Percentiles rank a stretch among this genome's conserved stretches.
Evolutionary conservation across 345 rosid genomes (phyloP).

Genomic region (Laguncularia racemosa): DNA sequence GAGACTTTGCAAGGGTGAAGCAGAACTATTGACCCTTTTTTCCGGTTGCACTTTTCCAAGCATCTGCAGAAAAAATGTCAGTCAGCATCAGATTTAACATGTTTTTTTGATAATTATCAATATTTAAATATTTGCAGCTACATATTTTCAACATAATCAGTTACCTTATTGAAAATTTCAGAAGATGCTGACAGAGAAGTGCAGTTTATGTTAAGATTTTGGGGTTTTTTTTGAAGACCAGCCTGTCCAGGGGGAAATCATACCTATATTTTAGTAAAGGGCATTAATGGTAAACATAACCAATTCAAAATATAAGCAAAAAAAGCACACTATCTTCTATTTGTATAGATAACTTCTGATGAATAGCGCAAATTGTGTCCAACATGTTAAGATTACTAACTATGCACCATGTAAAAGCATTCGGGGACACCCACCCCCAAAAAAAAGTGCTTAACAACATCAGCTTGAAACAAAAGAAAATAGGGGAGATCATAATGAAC

Average conservation of each 20-base stretch:
- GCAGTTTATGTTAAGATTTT: slow-evolving; percentile 61
- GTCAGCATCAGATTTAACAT: too few relatives aligned
- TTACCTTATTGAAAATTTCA: slow-evolving; percentile 78
- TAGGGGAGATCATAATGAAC: too few relatives aligned
- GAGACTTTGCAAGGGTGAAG: slow-evolving; percentile 53
- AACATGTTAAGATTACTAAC: neutral
- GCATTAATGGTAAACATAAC: too few relatives aligned
- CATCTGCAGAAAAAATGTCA: slow-evolving; percentile 50
- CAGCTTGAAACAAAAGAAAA: too few relatives aligned
- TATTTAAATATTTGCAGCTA: neutral
- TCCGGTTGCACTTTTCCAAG: slow-evolving; percentile 28
- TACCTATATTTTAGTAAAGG: neutral
- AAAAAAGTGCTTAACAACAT: neutral
- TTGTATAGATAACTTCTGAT: too few relatives aligned
- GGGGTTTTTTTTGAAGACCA: slow-evolving; percentile 39
- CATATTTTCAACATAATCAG: too few relatives aligned
- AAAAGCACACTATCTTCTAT: too few relatives aligned
- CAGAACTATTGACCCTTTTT: slow-evolving; percentile 28
- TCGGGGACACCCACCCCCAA: neutral
- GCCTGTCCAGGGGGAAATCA: slow-evolving; percentile 23
- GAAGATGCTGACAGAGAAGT: slow-evolving; percentile 58
- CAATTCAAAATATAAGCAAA: too few relatives aligned
- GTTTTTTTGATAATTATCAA: too few relatives aligned
- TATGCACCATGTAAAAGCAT: neutral
- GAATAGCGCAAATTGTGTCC: too few relatives aligned